These are phyloP conservation scores for Dendrocalamus sinicus DNA, from an alignment of 176 grass and related monocot genomes.

Conservation along the genomic window DNA sequence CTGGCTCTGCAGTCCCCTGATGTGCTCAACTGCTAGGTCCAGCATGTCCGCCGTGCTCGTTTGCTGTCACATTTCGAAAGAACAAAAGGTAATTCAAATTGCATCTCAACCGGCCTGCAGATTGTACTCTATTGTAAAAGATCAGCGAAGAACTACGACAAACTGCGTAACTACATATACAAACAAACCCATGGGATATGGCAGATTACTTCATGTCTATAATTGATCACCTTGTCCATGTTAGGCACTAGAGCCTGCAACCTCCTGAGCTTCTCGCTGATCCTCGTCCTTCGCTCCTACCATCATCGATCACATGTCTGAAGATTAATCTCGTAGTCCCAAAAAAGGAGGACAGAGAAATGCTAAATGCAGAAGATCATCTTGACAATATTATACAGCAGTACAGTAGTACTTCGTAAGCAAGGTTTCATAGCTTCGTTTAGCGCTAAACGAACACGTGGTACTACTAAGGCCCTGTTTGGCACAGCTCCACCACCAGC, in stretches of 20 bases:
- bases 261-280: conserved; percentile 73
- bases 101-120: neutral
- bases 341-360: neutral
- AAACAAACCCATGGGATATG: neutral
- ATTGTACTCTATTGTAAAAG: neutral
- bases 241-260: conserved; percentile 68
- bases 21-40: conserved; percentile 61
- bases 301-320: conserved; percentile 5
- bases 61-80: conserved; percentile 56
- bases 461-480: neutral
- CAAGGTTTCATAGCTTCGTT: neutral
- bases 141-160: neutral
- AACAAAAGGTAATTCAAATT: neutral
- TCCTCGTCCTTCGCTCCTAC: conserved; percentile 63
- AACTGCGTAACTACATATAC: too few species aligned
- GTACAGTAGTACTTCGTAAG: neutral
- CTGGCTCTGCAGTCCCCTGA: conserved; percentile 59
- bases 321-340: neutral
- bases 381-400: neutral
- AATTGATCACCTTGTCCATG: conserved; percentile 63
- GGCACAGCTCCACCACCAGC: too few species aligned
- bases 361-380: neutral
- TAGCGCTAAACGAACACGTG: neutral
- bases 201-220: neutral
- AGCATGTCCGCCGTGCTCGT: conserved; percentile 66